Percentiles rank a stretch among this genome's conserved stretches.
Conservation (phyloP, 176 grass and related monocot genomes). For the Aegilops tauschii region DNA sequence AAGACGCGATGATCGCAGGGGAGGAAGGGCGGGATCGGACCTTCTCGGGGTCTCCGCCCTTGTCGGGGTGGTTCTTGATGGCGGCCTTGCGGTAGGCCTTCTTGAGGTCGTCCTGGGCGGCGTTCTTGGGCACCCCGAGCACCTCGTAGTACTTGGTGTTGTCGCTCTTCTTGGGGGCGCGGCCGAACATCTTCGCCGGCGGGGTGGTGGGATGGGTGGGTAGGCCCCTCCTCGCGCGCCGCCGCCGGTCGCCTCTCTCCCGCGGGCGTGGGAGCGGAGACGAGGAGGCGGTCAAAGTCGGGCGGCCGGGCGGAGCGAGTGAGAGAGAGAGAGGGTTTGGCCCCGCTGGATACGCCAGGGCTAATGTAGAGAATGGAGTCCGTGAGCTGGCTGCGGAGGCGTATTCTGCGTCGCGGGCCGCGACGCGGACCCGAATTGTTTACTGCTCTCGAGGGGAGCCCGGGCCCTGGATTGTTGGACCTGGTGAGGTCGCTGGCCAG, state of each 20-base stretch:
- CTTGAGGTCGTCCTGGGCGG: slow-evolving; percentile 98
- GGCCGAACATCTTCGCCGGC: slow-evolving; percentile 82
- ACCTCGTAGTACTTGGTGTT: slow-evolving; percentile 97
- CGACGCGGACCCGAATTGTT: neutral
- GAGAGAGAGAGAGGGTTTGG: slow-evolving; percentile 28
- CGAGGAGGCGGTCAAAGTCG: slow-evolving; percentile 38
- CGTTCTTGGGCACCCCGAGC: slow-evolving; percentile 85
- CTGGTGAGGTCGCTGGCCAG: neutral
- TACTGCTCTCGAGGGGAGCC: neutral
- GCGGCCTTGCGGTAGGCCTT: slow-evolving; percentile 99
- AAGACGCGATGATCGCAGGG: neutral
- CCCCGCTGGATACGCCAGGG: neutral
- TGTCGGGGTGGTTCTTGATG: slow-evolving; percentile 99
- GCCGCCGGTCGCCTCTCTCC: slow-evolving; percentile 35
- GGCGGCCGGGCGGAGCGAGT: slow-evolving; percentile 27
- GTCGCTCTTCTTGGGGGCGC: slow-evolving; percentile 95
- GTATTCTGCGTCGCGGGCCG: neutral
- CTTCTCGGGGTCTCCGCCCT: slow-evolving; percentile 99
- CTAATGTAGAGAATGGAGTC: neutral
- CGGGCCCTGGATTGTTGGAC: neutral
- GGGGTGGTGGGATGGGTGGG: neutral
- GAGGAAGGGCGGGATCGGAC: slow-evolving; percentile 1
- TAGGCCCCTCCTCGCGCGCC: neutral
- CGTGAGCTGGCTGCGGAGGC: slow-evolving; percentile 18
- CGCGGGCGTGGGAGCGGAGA: slow-evolving; percentile 18